A percentile compares a stretch with the other conserved stretches of the same genome.
These are phyloP conservation scores for Carex kokanica DNA, from an alignment of 176 grass and related monocot genomes.

Conservation along the genomic window DNA sequence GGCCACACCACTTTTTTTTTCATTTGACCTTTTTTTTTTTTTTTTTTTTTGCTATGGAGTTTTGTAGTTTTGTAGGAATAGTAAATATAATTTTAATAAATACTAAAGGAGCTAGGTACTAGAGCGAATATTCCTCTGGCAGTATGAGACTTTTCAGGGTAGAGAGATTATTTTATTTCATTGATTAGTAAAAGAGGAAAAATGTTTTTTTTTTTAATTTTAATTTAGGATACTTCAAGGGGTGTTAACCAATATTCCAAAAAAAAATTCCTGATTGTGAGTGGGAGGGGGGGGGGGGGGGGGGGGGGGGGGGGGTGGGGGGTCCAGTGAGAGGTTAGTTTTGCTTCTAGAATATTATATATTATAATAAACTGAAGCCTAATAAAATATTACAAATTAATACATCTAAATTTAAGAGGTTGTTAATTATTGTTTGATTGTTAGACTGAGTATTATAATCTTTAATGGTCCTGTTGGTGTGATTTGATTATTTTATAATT, in stretches of 20 bases:
- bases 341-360: conserved; percentile 22
- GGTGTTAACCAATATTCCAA: background rate
- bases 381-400: conserved; percentile 16
- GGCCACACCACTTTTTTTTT: background rate
- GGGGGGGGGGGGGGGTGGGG: too few species aligned
- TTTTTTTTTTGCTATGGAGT: background rate
- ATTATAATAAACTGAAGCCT: conserved; percentile 6
- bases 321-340: background rate
- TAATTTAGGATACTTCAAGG: background rate
- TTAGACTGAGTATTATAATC: background rate
- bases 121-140: background rate
- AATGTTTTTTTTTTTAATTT: background rate
- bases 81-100: background rate
- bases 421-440: conserved; percentile 18
- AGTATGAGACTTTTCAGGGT: background rate
- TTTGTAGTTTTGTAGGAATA: background rate
- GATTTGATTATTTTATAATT: background rate
- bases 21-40: too few species aligned
- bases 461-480: background rate
- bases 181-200: background rate
- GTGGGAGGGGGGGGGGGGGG: too few species aligned
- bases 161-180: background rate
- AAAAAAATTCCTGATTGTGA: background rate
- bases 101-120: background rate
- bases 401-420: conserved; percentile 24